A percentile compares a stretch with the other conserved stretches of the same genome.
phyloP scores from a whole-genome alignment of 2,329 filamentous ascomycete genomes.

The Fusarium foetens region DNA sequence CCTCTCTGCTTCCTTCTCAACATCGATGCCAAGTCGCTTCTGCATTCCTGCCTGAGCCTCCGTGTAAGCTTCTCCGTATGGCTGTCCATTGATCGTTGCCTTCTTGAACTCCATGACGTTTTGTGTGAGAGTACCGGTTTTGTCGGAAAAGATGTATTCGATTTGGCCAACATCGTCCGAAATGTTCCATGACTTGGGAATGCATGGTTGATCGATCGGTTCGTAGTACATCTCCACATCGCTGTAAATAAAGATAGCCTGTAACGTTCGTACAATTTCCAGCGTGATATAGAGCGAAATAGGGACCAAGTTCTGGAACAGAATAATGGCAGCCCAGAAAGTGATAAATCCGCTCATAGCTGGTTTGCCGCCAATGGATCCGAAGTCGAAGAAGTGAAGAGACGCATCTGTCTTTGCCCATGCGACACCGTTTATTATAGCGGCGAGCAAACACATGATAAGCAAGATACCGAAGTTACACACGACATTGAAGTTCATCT shows the following conservation, averaged over 20 bases:
- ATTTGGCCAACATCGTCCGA: conserved; percentile 98
- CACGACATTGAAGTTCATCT: conserved; percentile 96
- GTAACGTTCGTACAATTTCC: conserved; percentile 91
- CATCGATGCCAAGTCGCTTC: conserved; percentile 86
- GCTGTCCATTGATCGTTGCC: conserved; percentile 92
- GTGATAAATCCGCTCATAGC: conserved; percentile 91
- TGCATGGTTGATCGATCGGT: conserved; percentile 90
- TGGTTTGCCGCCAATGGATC: conserved; percentile 79
- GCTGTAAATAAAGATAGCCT: conserved; percentile 97
- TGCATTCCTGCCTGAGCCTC: conserved; percentile 98
- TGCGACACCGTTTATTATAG: conserved; percentile 83
- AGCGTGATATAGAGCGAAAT: conserved; percentile 98
- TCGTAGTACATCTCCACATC: conserved; percentile 98
- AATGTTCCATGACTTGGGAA: conserved; percentile 98
- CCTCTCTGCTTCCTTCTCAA: conserved; percentile 79
- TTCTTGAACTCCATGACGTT: conserved; percentile 99
- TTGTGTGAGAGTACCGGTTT: conserved; percentile 94
- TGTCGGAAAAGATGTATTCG: conserved; percentile 99
- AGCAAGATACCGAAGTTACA: conserved; percentile 95
- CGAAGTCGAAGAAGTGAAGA: conserved; percentile 83
- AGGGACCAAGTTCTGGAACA: conserved; percentile 98
- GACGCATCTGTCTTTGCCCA: conserved; percentile 83
- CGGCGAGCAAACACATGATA: conserved; percentile 87
- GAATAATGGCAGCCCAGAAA: conserved; percentile 93
- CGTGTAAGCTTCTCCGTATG: conserved; percentile 97